Percentiles rank a stretch among this genome's conserved stretches.
phyloP scores from a whole-genome alignment of 106 monocot genomes.

The Apostasia shenzhenica region DNA sequence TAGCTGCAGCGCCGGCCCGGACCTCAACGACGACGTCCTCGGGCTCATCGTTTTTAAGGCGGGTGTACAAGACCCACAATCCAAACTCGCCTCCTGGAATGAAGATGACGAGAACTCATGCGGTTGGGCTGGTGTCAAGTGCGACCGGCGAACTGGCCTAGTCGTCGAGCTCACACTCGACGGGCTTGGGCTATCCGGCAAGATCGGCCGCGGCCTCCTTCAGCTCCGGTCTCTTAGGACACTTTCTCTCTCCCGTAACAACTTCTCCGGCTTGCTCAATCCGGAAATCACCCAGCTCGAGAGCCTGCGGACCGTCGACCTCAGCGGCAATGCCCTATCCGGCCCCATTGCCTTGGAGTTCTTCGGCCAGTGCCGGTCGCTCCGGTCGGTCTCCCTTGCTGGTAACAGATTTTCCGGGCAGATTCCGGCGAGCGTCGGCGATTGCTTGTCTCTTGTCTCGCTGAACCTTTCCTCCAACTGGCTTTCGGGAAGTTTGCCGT shows the following conservation, averaged over 20 bases:
- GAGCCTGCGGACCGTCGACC: slow-evolving; percentile 35
- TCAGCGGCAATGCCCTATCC: slow-evolving; percentile 59
- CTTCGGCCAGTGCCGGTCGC: slow-evolving; percentile 48
- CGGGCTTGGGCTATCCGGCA: slow-evolving; percentile 69
- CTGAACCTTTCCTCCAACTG: slow-evolving; percentile 64
- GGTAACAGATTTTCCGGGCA: slow-evolving; percentile 31
- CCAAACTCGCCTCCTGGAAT: slow-evolving; percentile 75
- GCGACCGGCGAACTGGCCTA: slow-evolving; percentile 42
- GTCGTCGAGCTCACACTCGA: slow-evolving; percentile 52
- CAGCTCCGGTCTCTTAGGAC: slow-evolving; percentile 48
- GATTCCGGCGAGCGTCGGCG: slow-evolving; percentile 37
- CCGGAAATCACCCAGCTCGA: slow-evolving; percentile 36
- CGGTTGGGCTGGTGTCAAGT: slow-evolving; percentile 55
- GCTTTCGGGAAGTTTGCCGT: slow-evolving; percentile 56
- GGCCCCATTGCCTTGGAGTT: slow-evolving; percentile 48
- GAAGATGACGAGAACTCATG: slow-evolving; percentile 75
- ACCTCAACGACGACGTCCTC: slow-evolving; percentile 86
- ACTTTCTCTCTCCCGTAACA: slow-evolving; percentile 73
- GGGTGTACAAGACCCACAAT: slow-evolving; percentile 53
- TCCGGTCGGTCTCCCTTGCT: slow-evolving; percentile 40
- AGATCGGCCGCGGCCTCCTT: slow-evolving; percentile 70
- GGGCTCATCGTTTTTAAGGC: slow-evolving; percentile 95
- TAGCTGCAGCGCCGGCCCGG: slow-evolving; percentile 10
- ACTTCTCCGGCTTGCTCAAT: slow-evolving; percentile 60
- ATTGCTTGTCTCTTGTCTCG: slow-evolving; percentile 41